Conservation (phyloP, 2,329 filamentous ascomycete genomes). For the Pyrenophora tritici-repentis region DNA sequence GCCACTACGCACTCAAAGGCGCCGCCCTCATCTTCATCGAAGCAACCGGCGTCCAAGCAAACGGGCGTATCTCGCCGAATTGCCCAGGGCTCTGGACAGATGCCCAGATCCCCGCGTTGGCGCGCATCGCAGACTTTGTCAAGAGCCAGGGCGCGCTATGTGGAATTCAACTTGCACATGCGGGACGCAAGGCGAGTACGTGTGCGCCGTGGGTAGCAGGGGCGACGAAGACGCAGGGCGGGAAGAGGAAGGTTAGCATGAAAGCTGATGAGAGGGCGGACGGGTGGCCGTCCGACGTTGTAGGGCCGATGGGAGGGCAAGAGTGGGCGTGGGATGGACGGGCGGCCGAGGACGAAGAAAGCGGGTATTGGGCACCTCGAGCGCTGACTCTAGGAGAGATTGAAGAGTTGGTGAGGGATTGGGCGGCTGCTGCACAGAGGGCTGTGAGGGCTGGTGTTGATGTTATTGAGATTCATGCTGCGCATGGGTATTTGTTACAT, state of each 20-base stretch:
- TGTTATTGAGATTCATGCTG: conserved; percentile 51
- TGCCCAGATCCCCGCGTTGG: conserved; percentile 43
- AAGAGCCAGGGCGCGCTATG: conserved; percentile 40
- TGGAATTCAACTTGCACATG: conserved; percentile 46
- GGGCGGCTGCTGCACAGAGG: conserved; percentile 44
- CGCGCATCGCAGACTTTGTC: conserved; percentile 42
- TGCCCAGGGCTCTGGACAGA: conserved; percentile 46
- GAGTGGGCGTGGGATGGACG: conserved; percentile 49
- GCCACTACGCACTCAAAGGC: conserved; percentile 48
- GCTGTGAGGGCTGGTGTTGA: conserved; percentile 46
- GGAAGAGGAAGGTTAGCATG: conserved; percentile 34
- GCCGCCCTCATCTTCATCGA: conserved; percentile 43
- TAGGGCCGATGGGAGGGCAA: conserved; percentile 46
- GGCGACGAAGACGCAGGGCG: conserved; percentile 18
- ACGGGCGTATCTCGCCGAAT: conserved; percentile 45
- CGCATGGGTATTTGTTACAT: conserved; percentile 51
- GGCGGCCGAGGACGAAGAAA: conserved; percentile 33
- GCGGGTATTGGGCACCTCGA: conserved; percentile 46
- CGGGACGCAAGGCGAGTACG: conserved; percentile 43
- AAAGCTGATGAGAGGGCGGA: conserved; percentile 35
- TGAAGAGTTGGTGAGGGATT: conserved; percentile 46
- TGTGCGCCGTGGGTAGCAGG: conserved; percentile 39
- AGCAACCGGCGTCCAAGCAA: conserved; percentile 44
- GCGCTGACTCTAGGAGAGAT: conserved; percentile 49
- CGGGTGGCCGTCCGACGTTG: conserved; percentile 45